Evolutionary conservation across 139 green algal species (phyloP), one percentile per base, ranked within the genome.

Genomic region (Auxenochlorella pyrenoidosa): DNA sequence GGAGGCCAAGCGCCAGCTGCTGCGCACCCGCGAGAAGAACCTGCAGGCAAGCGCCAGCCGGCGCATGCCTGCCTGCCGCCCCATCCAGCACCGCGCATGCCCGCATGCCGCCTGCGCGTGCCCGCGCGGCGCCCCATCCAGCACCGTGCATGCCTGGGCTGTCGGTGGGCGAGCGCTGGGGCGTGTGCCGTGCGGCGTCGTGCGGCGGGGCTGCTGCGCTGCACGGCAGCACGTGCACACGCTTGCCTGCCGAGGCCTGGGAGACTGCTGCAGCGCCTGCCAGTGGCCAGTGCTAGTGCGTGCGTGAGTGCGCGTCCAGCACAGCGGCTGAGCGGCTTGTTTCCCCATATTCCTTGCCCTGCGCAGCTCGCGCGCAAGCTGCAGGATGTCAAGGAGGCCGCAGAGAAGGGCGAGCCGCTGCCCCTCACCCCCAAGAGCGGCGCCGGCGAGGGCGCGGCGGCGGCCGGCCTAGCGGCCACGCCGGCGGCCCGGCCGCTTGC

Each of bases 1-100:
- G 65, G 87, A 93, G 84, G 83, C 66, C 59, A 90, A 89, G 86
- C 85, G 92, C 6, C 83, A 88, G 43, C 68, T 94, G 71, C 71
- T 93, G 32, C 78, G 92, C 63, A 76, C 40, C 15, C 80, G 80
- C 0, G 80, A 85, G 63, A 85, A 85, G 40, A 85, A 85, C 80
- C 38, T 76, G 40, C 63, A 76, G 80, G 80, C 54, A 63, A 63
- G 54, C 54, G 28, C 30, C 28, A 38, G 66, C 30, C 30, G 26
- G 28, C 30, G 26, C 13, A 21, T 41, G 66, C n/a, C n/a, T n/a
- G n/a, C n/a, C n/a, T n/a, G n/a, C n/a, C n/a, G n/a, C n/a, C n/a
- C n/a, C n/a, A n/a, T n/a, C n/a, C n/a, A n/a, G n/a, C n/a, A n/a
- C n/a, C n/a, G n/a, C n/a, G n/a, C n/a, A n/a, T n/a, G n/a, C n/a